Evolutionary conservation across 768 basidiomycete species (phyloP).

Genomic region (Russula emetica): DNA sequence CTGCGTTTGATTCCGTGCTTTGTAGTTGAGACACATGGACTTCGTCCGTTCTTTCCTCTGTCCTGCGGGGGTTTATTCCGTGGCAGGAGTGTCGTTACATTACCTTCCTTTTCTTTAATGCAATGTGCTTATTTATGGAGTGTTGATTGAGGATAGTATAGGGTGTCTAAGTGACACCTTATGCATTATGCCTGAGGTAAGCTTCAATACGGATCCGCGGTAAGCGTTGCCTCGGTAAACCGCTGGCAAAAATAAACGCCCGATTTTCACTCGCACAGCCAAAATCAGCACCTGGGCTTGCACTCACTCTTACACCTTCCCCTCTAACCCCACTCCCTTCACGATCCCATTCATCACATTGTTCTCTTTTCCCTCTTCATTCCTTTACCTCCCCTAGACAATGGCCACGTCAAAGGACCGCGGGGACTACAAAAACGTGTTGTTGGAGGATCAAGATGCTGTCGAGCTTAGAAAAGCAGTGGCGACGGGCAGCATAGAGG

Average conservation of each 20-base stretch:
- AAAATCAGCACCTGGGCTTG: background rate
- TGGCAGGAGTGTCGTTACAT: slow-evolving; percentile 8
- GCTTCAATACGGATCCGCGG: too few relatives aligned
- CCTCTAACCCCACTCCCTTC: background rate
- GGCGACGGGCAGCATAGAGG: slow-evolving; percentile 39
- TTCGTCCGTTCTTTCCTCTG: background rate
- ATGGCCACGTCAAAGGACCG: slow-evolving; percentile 21
- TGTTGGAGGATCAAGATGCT: slow-evolving; percentile 39
- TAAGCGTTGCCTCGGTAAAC: too few relatives aligned
- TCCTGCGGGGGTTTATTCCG: background rate
- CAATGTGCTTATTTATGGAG: background rate
- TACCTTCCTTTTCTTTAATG: background rate
- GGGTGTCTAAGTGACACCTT: background rate
- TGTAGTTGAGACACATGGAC: background rate
- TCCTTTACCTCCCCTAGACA: background rate
- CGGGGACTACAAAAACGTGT: slow-evolving; percentile 29
- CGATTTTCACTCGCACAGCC: too few relatives aligned
- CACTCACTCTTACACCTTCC: background rate
- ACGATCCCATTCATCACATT: slow-evolving; percentile 5
- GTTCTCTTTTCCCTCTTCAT: background rate
- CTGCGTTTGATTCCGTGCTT: background rate
- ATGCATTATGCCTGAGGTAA: background rate
- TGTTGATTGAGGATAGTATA: background rate
- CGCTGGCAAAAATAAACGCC: background rate
- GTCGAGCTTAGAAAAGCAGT: slow-evolving; percentile 54